Evolutionary conservation across 2,329 filamentous ascomycete species (phyloP), one percentile per base, ranked within the genome.

Genomic region (Curvularia eragrostidis): DNA sequence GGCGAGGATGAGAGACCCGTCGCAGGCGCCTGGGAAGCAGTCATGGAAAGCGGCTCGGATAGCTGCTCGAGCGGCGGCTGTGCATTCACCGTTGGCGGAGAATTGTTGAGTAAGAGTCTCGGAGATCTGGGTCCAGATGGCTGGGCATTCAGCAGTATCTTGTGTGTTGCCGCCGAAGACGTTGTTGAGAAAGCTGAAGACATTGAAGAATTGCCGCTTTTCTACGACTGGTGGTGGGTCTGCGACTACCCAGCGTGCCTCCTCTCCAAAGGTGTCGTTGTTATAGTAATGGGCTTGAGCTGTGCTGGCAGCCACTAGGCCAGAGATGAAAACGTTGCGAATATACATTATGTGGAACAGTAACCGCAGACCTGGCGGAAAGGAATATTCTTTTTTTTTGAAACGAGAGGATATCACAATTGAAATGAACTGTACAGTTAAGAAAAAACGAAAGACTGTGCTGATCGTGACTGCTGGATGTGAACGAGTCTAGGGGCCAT

Each of bases 21-120:
- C 74, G 44, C 73, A 75, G 2, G 71, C 71, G 13, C 73, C 74
- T 46, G 71, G 71, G 68, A 75, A 75, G 63, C 73, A 76, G 56
- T 76, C 74, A 23, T 77, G 74, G 62, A 76, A 77, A 2, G 72
- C 65, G 3, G 62, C 63, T 24, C 74, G 64, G 39, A 77, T 77
- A 8, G 74, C 74, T 23, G 69, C 71, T 12, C 73, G 73, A 21
- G 74, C 74, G 3, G 70, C 70, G 57, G 75, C 74, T 54, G 70
- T 76, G 55, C 74, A 77, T 56, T 75, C 67, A 9, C 72, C 72
- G 44, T 75, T 61, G 43, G 63, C 63, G 10, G 75, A 66, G 51
- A 75, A 76, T 59, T 73, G 68, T 39, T 61, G 58, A 0, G 73
- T 75, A 30, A 76, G 69, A 21, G 65, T 66, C 4, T 63, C 64